phyloP scores from a whole-genome alignment of 139 green algal species.

The Mesotaenium endlicherianum region DNA sequence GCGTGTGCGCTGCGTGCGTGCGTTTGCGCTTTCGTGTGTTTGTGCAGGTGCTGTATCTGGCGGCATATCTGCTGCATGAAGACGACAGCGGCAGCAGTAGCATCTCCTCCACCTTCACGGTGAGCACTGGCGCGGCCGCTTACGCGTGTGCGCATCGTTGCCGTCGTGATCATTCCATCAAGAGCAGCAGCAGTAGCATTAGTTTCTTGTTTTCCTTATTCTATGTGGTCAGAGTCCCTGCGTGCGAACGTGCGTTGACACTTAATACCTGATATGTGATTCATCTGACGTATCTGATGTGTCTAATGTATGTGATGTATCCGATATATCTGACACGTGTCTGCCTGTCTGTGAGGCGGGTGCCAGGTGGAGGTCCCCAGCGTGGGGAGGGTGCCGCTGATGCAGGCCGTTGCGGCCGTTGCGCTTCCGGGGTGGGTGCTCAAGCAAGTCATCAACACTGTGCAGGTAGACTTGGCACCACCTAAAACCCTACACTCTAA shows the following conservation, averaged over 20 bases:
- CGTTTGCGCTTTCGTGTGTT: not conserved
- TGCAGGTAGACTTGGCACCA: not conserved
- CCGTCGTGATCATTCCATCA: not conserved
- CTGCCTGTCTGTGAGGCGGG: not conserved
- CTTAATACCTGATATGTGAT: no score
- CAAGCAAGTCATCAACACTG: slow-evolving; percentile 4
- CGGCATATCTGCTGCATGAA: slow-evolving; percentile 7
- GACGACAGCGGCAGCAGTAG: not conserved
- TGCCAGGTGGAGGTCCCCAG: not conserved
- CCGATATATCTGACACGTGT: not conserved
- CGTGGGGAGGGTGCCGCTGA: not conserved
- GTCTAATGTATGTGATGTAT: slow-evolving; percentile 9
- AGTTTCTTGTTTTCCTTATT: slow-evolving; percentile 3
- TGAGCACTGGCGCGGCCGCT: not conserved
- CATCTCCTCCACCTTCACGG: not conserved
- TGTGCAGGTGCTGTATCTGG: slow-evolving; percentile 9
- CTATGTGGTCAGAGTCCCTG: not conserved
- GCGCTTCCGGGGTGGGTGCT: not conserved
- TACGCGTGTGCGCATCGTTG: not conserved
- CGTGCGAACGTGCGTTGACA: no score
- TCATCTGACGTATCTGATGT: no score
- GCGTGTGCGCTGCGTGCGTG: no score
- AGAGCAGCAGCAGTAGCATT: not conserved
- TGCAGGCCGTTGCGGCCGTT: not conserved
- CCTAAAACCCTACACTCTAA: no score